phyloP scores from a whole-genome alignment of 352 stramenopile species.

The Paralagenidium karlingii region DNA sequence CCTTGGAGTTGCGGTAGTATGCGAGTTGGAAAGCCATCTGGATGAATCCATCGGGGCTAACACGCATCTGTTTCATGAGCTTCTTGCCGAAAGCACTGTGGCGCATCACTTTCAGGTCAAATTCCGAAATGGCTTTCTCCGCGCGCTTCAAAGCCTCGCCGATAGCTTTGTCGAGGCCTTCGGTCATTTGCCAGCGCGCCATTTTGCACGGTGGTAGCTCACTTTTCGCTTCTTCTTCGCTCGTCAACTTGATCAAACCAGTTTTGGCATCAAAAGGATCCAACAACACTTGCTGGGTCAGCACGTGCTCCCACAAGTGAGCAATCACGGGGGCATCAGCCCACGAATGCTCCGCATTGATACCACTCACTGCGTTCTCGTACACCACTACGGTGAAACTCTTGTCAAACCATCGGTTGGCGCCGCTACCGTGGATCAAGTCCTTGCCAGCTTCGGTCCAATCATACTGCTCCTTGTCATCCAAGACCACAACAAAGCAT shows the following conservation, averaged over 20 bases:
- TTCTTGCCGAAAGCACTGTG: constrained; percentile 85
- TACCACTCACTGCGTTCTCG: constrained; percentile 88
- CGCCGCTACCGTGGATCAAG: constrained; percentile 75
- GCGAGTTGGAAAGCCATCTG: constrained; percentile 95
- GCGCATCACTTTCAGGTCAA: constrained; percentile 82
- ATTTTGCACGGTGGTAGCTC: constrained; percentile 33
- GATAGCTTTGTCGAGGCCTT: constrained; percentile 32
- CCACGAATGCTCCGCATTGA: constrained; percentile 93
- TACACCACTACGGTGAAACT: constrained; percentile 93
- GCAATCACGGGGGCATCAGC: constrained; percentile 81
- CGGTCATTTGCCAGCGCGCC: constrained; percentile 49
- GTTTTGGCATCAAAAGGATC: constrained; percentile 37
- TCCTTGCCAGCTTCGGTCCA: constrained; percentile 61
- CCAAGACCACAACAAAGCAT: constrained; percentile 63
- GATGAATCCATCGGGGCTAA: constrained; percentile 92
- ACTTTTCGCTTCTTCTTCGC: constrained; percentile 28
- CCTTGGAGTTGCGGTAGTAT: constrained; percentile 87
- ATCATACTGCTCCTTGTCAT: constrained; percentile 39
- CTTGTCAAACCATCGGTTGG: constrained; percentile 98
- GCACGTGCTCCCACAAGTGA: constrained; percentile 71
- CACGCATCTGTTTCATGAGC: constrained; percentile 84
- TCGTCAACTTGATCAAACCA: constrained; percentile 22
- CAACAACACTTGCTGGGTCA: constrained; percentile 38
- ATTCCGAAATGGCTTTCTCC: constrained; percentile 61
- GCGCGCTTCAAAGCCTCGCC: constrained; percentile 39